Evolutionary conservation across 805 yeast genomes (phyloP), one percentile per base, ranked within the genome.

Genomic region (Barnettozyma salicaria): DNA sequence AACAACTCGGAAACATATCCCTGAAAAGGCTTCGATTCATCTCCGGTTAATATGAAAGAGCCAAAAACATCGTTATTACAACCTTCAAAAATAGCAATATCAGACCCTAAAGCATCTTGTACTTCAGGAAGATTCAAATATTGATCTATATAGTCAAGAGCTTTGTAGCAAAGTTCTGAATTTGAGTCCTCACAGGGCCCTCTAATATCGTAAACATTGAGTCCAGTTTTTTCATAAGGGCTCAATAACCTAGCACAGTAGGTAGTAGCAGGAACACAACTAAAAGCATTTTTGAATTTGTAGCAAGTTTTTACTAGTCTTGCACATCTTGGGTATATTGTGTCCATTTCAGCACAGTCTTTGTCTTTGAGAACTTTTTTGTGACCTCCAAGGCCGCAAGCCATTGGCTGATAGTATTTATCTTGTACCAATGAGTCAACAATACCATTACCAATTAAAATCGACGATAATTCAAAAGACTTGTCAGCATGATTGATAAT

Each of bases 381-480:
- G 52, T 78, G 78, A 6, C 96, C 96, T 47, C 96, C 95, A 48
- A 72, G 58, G 37, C 95, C 92, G 62, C 97, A 90, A 4, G 95
- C 95, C 97, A 90, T 89, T 46, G 94, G 95, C 59, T 81, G 76
- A 56, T 86, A 88, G 60, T 78, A 78, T 41, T 73, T 72, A 54
- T 81, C 79, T 67, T 88, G 96, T 30, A 74, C 70, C 41, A 81
- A 65, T 4, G 95, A 82, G 59, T 87, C 95, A 24, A 95, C 86
- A 49, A 89, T 74, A 36, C 97, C 97, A 58, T 89, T 89, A 44
- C 97, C 97, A 53, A 89, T 89, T 56, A 90, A 56, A 14, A 89
- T 79, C 4, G 96, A 84, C 10, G 82, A 65, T 48, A 88, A 68
- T 51, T 85, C 75, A 53, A 80, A 78, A 16, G 71, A 63, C 39